Evolutionary conservation across 139 green algal genomes (phyloP), one percentile per base, ranked within the genome.

Genomic region (Spirogloea muscicola): DNA sequence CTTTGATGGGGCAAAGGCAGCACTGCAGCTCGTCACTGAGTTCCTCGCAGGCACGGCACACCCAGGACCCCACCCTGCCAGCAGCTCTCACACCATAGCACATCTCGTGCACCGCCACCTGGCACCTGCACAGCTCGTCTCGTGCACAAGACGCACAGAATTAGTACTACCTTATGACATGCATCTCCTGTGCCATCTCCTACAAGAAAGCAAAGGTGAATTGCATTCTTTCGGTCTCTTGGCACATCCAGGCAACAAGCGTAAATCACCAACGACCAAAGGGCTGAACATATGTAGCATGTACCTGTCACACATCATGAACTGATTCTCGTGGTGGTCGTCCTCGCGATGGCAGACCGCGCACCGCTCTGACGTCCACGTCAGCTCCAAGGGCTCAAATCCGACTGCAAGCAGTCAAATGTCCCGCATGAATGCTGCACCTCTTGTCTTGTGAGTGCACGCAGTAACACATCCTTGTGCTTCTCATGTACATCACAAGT

Each of bases 51-150:
- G n/a, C 21, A 10, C 25, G 29, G 57, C 57, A 64, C 21, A 41
- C 33, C 57, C 57, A 64, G 0, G 57, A 64, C 27, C 70, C 59
- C 4, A 79, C 25, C 18, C 49, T 33, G 36, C 62, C 39, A 27
- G 29, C 43, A 67, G 27, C 41, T 0, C 31, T 18, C 31, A 73
- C 37, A 18, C 70, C 70, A 1, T 79, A 79, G 37, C 70, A 79
- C 29, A 65, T 60, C 39, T 79, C 70, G 29, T 79, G 70, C n/a
- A 79, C 70, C 0, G 29, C 70, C 70, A 79, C 29, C 38, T 79
- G 46, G 1, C 70, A 79, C 70, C 65, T 77, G 67, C 46, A 74
- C 34, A 7, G 48, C 66, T 21, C 21, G 21, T 21, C 46, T 55
- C 21, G 21, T 55, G 21, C 21, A 31, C 21, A 21, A 55, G n/a